Evolutionary conservation across 805 yeast genomes (phyloP).

Genomic region (Starmerella apis): DNA sequence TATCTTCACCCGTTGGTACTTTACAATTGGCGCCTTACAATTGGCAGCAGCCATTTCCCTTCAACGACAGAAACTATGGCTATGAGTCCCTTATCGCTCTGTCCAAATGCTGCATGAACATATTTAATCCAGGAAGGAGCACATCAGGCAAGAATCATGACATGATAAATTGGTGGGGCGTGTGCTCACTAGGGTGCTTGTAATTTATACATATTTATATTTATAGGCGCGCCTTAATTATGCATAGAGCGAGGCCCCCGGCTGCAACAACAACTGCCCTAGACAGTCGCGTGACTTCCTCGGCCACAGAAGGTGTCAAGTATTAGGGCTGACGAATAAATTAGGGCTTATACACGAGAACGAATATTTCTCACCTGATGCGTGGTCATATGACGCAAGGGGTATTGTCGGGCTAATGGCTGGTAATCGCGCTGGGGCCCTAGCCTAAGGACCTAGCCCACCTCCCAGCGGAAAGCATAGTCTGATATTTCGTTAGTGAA

Average conservation of each 20-base stretch:
- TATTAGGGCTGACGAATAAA: not conserved
- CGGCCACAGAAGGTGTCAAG: too few species aligned
- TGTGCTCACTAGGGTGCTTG: too few species aligned
- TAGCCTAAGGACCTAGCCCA: constrained; percentile 3
- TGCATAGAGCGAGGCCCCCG: not conserved
- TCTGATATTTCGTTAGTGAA: constrained; percentile 6
- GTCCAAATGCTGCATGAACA: too few species aligned
- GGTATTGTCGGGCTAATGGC: not conserved
- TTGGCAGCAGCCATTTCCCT: too few species aligned
- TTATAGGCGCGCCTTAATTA: constrained; percentile 2
- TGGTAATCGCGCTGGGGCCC: not conserved
- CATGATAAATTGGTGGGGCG: too few species aligned
- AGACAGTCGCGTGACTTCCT: not conserved
- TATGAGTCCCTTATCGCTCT: too few species aligned
- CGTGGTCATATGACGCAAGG: not conserved
- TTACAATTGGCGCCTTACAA: too few species aligned
- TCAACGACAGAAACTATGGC: too few species aligned
- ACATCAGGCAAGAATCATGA: too few species aligned
- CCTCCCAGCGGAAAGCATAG: constrained; percentile 6
- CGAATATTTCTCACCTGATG: not conserved
- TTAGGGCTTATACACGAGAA: not conserved
- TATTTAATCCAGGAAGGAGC: too few species aligned
- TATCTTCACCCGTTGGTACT: too few species aligned
- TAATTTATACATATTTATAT: constrained; percentile 1
- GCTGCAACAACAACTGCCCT: not conserved